Evolutionary conservation across 2,329 filamentous ascomycete species (phyloP).

Genomic region (Claviceps capensis): DNA sequence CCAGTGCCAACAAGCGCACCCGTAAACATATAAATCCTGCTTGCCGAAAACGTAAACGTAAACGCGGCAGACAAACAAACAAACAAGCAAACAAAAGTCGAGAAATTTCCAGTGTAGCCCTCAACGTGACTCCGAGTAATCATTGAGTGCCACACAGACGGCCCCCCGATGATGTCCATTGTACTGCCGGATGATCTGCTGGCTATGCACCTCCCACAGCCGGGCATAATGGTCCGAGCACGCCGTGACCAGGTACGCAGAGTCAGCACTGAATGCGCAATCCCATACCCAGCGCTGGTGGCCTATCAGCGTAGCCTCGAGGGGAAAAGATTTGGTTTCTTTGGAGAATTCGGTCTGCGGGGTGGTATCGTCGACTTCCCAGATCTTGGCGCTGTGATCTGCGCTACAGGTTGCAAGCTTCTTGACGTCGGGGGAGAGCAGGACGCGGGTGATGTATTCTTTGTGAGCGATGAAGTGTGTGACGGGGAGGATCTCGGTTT

Average conservation of each 20-base stretch:
- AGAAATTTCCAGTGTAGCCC: too few relatives aligned
- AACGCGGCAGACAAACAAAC: neutral
- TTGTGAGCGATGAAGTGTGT: constrained; percentile 84
- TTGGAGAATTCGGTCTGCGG: constrained; percentile 21
- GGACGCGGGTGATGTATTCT: constrained; percentile 82
- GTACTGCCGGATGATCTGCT: constrained; percentile 87
- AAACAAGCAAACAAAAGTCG: neutral
- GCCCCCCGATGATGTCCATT: constrained; percentile 88
- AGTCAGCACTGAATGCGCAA: constrained; percentile 87
- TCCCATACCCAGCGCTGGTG: constrained; percentile 98
- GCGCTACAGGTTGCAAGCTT: constrained; percentile 89
- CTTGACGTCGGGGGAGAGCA: constrained; percentile 85
- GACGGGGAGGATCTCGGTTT: constrained; percentile 72
- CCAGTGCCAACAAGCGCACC: too few relatives aligned
- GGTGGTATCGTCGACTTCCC: constrained; percentile 70
- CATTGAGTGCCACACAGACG: constrained; percentile 85
- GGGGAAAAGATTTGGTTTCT: constrained; percentile 50
- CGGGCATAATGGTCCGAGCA: constrained; percentile 89
- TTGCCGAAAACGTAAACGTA: too few relatives aligned
- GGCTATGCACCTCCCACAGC: constrained; percentile 76
- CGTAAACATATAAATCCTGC: too few relatives aligned
- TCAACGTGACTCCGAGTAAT: constrained; percentile 50
- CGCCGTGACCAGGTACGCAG: constrained; percentile 82
- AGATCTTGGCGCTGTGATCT: constrained; percentile 90
- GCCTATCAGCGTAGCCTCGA: constrained; percentile 76